Percentiles rank a stretch among this genome's conserved stretches.
Conservation (phyloP, 2,329 filamentous ascomycete genomes). For the Hawksworthiomyces lignivorus region DNA sequence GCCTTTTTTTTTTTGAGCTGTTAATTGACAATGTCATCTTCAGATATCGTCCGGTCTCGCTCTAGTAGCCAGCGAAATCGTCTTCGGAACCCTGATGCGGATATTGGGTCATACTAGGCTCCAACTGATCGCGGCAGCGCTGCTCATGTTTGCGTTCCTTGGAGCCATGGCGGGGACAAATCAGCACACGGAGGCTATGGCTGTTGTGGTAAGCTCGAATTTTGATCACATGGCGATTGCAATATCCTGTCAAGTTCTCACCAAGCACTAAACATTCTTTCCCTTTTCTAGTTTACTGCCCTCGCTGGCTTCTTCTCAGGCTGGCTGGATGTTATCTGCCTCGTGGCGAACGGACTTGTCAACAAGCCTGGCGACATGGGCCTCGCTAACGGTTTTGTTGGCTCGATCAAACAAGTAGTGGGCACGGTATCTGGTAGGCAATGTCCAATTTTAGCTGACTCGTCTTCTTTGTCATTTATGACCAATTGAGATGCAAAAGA, state of each 20-base stretch:
- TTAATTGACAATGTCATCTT: not conserved
- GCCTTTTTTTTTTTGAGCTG: not conserved
- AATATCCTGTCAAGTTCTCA: too few relatives aligned
- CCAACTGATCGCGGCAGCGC: constrained; percentile 5
- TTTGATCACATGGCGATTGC: too few relatives aligned
- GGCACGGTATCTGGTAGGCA: constrained; percentile 4
- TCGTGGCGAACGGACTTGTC: constrained; percentile 12
- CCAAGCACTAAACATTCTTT: too few relatives aligned
- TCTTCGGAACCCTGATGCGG: not conserved
- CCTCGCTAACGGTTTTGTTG: constrained; percentile 12
- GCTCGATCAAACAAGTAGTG: constrained; percentile 10
- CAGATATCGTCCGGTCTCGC: not conserved
- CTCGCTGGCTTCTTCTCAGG: constrained; percentile 12
- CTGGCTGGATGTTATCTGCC: constrained; percentile 10
- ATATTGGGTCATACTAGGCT: constrained; percentile 4
- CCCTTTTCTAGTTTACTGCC: constrained; percentile 9
- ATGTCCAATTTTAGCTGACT: not conserved
- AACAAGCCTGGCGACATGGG: constrained; percentile 12
- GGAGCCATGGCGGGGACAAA: constrained; percentile 10
- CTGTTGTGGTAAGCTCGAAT: too few relatives aligned
- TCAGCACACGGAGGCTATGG: constrained; percentile 3
- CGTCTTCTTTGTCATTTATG: too few relatives aligned
- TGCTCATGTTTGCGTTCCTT: constrained; percentile 7
- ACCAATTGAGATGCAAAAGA: too few relatives aligned
- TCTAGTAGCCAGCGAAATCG: not conserved